Evolutionary conservation across 768 basidiomycete species (phyloP), one percentile per base, ranked within the genome.

Genomic region (Rhodocollybia butyracea): DNA sequence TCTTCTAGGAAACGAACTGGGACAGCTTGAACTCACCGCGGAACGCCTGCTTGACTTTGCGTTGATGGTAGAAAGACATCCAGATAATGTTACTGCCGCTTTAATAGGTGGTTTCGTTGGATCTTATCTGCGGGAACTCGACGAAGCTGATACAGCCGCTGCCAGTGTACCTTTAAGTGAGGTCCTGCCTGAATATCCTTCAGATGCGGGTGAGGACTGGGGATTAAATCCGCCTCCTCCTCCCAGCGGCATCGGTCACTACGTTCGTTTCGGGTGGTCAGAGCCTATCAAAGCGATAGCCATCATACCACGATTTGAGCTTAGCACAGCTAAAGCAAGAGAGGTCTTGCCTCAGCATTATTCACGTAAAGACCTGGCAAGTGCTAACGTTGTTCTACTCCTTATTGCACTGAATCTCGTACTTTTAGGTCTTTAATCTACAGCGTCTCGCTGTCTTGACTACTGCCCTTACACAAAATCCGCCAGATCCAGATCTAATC

Each of bases 1-100:
- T 31, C 79, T 96, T 30, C 82, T 99, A 42, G 97, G 87, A 32
- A 82, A 94, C 65, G 78, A 83, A n/a, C 77, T 98, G 22, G 96
- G 91, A 15, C 61, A 80, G 17, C 81, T 98, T 58, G 66, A 78
- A 22, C 83, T 98, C 11, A 70, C 89, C 13, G 75, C 68, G 27
- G 80, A 78, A 40, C 84, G 97, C 24, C 75, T 96, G 63, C 83
- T 98, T 58, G 97, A 99, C 73, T 96, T 91, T 66, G 95, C 96
- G 1, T 79, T 99, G 52, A 99, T 99, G 97, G 94, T 99, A 65
- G 97, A 99, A 73, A 82, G 97, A 17, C 97, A 99, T 68, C 97
- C 97, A 15, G 97, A 99, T 72, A 99, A 99, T 69, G 95, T 99
- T 66, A 97, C 97, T 0, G 97, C 97, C 2, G 96, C 95, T 0